Conservation (phyloP, 108 stramenopile species). For the Cyclotella choctawhatcheeana region DNA sequence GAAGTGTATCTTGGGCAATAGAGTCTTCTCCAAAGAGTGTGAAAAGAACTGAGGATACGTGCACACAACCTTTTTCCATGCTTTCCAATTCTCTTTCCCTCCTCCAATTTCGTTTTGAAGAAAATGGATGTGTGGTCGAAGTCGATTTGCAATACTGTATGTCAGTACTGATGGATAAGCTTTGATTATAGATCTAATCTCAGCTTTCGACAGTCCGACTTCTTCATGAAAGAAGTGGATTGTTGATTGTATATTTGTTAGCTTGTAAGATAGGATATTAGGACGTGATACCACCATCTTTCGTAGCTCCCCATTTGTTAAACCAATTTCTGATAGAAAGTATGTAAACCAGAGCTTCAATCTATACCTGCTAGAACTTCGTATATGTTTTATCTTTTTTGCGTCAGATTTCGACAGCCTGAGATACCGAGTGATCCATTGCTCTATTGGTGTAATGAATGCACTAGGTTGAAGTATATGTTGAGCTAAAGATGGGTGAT, state of each 20-base stretch:
- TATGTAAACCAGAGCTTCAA: conserved; percentile 36
- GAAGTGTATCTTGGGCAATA: conserved; percentile 37
- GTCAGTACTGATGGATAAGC: conserved; percentile 49
- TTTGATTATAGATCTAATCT: conserved; percentile 28
- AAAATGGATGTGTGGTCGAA: conserved; percentile 38
- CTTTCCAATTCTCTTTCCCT: conserved; percentile 38
- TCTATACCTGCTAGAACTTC: conserved; percentile 27
- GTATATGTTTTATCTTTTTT: conserved; percentile 14
- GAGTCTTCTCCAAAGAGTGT: conserved; percentile 36
- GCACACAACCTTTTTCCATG: conserved; percentile 25
- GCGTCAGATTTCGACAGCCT: conserved; percentile 16
- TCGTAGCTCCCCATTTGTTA: conserved; percentile 15
- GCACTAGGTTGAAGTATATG: conserved; percentile 17
- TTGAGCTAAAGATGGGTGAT: conserved; percentile 28
- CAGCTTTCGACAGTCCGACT: conserved; percentile 22
- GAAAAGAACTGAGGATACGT: conserved; percentile 46
- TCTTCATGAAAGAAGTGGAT: conserved; percentile 33
- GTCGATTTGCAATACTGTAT: conserved; percentile 34
- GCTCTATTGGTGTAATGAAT: conserved; percentile 22
- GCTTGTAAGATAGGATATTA: conserved; percentile 23
- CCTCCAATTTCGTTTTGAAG: conserved; percentile 32
- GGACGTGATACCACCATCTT: conserved; percentile 35
- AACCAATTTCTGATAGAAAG: conserved; percentile 24
- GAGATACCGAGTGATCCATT: conserved; percentile 41
- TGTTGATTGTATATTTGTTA: conserved; percentile 31